Percentiles rank a stretch among this genome's conserved stretches.
Evolutionary conservation across 176 grass and related monocot genomes (phyloP).

Genomic region (Thinopyrum elongatum): DNA sequence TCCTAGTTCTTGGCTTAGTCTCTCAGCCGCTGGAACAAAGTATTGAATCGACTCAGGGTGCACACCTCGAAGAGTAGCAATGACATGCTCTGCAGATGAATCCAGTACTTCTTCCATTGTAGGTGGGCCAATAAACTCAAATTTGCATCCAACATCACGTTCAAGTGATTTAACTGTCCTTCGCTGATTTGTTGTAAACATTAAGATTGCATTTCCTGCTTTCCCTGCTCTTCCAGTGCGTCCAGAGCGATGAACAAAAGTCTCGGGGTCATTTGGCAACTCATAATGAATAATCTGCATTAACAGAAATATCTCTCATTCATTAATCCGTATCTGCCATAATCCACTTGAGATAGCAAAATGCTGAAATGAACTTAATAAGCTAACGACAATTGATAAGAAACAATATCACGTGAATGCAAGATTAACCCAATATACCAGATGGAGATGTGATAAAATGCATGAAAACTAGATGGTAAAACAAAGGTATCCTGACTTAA

Average conservation of each 20-base stretch:
- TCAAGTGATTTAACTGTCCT: constrained; percentile 95
- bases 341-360: not conserved
- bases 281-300: constrained; percentile 97
- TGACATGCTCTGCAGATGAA: constrained; percentile 92
- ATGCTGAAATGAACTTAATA: constrained; percentile 7
- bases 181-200: constrained; percentile 91
- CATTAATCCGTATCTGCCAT: not conserved
- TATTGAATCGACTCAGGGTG: constrained; percentile 71
- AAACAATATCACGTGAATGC: not conserved
- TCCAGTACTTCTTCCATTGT: constrained; percentile 73
- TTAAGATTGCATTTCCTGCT: constrained; percentile 87
- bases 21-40: constrained; percentile 74
- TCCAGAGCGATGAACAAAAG: constrained; percentile 98
- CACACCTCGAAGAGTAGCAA: constrained; percentile 80
- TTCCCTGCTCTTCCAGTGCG: constrained; percentile 98
- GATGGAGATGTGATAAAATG: not conserved
- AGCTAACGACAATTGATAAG: not conserved
- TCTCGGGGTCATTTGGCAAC: constrained; percentile 94
- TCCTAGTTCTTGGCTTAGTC: constrained; percentile 68
- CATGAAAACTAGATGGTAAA: not conserved
- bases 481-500: not conserved
- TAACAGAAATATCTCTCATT: constrained; percentile 23
- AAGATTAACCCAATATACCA: constrained; percentile 15
- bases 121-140: constrained; percentile 84
- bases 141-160: constrained; percentile 83